Evolutionary conservation across 1,284 basidiomycete species (phyloP), one percentile per base, ranked within the genome.

Genomic region (Trichosporon inkin): DNA sequence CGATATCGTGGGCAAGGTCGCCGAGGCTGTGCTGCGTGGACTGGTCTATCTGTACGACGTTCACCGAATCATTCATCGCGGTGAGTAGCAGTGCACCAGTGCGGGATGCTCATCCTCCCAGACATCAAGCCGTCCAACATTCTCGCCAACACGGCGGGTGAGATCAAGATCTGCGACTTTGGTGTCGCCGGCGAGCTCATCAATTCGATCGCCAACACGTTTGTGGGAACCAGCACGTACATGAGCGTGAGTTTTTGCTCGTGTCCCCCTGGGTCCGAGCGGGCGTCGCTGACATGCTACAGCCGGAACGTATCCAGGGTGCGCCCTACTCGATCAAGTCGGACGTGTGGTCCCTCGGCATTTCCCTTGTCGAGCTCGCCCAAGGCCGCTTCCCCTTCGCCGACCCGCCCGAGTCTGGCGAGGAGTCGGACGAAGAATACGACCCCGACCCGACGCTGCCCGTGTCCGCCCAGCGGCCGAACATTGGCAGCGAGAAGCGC

Each of bases 81-180:
- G 93, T 47, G 16, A 36, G 32, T 11, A 34, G 6, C 16, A 10
- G n/a, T 10, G 17, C 20, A 6, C n/a, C 13, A 1, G 16, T 10
- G 17, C 28, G 28, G 3, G 44, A 7, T 22, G 44, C 44, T 49
- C 16, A 49, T 49, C 22, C 40, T 10, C 36, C 11, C n/a, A 96
- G 95, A 99, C 73, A 98, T 99, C 82, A 99, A 99, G 78, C 95
- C 95, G 1, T 96, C 92, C 47, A 99, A 99, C 74, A 96, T 99
- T 61, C 84, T 99, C 16, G 90, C 86, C 80, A 98, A 98, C 74
- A 91, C 92, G 11, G 82, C 85, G 44, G 96, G 95, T 1, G 86
- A 95, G 71, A 94, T 99, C 82, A 99, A 99, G 79, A 89, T 99
- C 52, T 97, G 94, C 72, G 96, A 99, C 78, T 99, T 99, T 78